These are phyloP conservation scores for Bruguiera parviflora DNA, from an alignment of 345 rosid genomes.

Conservation along the genomic window DNA sequence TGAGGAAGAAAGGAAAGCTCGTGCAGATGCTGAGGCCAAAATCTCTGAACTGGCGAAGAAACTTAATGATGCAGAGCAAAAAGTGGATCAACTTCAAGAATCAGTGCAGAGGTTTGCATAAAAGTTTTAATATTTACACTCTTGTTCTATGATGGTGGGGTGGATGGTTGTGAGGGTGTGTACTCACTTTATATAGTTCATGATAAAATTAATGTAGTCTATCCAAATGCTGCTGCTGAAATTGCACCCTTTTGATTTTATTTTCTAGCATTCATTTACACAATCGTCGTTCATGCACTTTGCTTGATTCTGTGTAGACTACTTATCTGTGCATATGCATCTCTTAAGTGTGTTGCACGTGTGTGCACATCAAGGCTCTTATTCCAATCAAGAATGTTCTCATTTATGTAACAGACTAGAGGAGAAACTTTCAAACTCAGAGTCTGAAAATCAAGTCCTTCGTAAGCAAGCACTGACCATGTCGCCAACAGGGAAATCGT, in stretches of 20 bases:
- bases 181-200: too few relatives aligned
- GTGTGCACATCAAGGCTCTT: neutral
- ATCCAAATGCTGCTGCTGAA: neutral
- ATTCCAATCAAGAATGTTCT: slow-evolving; percentile 9
- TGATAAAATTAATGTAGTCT: neutral
- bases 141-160: neutral
- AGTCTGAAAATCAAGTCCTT: slow-evolving; percentile 96
- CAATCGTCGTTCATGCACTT: neutral
- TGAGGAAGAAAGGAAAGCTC: slow-evolving; percentile 63
- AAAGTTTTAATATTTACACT: slow-evolving; percentile 1
- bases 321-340: too few relatives aligned
- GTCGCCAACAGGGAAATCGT: slow-evolving; percentile 85
- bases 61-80: slow-evolving; percentile 70
- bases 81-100: slow-evolving; percentile 91
- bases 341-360: neutral
- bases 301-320: neutral
- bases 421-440: slow-evolving; percentile 93
- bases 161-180: too few relatives aligned
- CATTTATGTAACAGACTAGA: slow-evolving; percentile 54
- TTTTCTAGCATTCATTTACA: too few relatives aligned
- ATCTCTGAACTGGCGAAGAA: slow-evolving; percentile 66
- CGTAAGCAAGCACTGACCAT: slow-evolving; percentile 94
- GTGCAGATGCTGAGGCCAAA: slow-evolving; percentile 56
- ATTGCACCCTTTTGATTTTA: too few relatives aligned
- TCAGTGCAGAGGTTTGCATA: slow-evolving; percentile 83